phyloP scores from a whole-genome alignment of 2,329 filamentous ascomycete species.

The Monosporascus sp. region DNA sequence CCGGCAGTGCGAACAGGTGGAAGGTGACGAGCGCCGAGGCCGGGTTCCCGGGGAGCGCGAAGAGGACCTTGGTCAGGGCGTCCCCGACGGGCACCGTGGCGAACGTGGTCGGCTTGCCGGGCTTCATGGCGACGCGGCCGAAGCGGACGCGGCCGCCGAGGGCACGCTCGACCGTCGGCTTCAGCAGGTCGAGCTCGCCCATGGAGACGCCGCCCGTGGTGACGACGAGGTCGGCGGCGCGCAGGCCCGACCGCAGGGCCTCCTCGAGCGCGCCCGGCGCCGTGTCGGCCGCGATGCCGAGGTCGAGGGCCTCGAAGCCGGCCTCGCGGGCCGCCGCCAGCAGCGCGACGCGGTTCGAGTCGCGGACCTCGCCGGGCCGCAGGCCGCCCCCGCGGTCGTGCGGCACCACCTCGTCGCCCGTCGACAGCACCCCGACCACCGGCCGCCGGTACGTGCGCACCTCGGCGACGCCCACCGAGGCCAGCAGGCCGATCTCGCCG shows the following conservation, averaged over 20 bases:
- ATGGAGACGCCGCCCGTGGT: conserved; percentile 95
- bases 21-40: conserved; percentile 90
- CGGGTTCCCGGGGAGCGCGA: conserved; percentile 89
- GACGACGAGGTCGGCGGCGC: conserved; percentile 73
- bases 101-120: conserved; percentile 95
- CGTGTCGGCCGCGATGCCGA: conserved; percentile 75
- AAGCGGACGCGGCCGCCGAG: conserved; percentile 94
- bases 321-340: conserved; percentile 69
- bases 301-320: conserved; percentile 74
- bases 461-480: conserved; percentile 70
- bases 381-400: conserved; percentile 60
- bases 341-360: conserved; percentile 87
- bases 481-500: conserved; percentile 85
- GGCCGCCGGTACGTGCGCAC: conserved; percentile 73
- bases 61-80: conserved; percentile 67
- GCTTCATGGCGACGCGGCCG: conserved; percentile 94
- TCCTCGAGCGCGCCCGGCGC: conserved; percentile 67
- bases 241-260: conserved; percentile 68
- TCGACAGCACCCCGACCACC: conserved; percentile 80
- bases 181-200: conserved; percentile 94
- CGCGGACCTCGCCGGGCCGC: conserved; percentile 77
- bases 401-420: conserved; percentile 87
- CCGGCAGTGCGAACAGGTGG: conserved; percentile 87
- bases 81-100: conserved; percentile 73
- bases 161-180: conserved; percentile 87